Conservation (phyloP, 1,284 basidiomycete genomes). For the Rhodofomes roseus region DNA sequence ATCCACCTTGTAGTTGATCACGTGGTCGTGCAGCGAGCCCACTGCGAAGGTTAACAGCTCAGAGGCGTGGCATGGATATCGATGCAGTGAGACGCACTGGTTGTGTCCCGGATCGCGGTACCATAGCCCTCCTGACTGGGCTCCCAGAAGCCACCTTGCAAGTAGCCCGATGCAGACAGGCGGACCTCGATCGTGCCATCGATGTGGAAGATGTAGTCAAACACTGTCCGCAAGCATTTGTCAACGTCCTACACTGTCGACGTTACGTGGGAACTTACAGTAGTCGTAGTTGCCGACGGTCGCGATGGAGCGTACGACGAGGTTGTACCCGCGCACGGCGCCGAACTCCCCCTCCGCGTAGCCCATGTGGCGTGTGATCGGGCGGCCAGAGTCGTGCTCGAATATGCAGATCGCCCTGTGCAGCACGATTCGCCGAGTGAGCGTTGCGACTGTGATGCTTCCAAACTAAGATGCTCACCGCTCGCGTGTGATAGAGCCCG, state of each 20-base stretch:
- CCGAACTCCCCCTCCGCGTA: conserved; percentile 49
- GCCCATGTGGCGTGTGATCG: conserved; percentile 57
- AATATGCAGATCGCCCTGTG: conserved; percentile 58
- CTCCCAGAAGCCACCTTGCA: conserved; percentile 61
- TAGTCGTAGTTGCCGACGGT: conserved; percentile 67
- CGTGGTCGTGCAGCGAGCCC: conserved; percentile 69
- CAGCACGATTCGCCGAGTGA: not conserved
- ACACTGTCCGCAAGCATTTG: conserved; percentile 32
- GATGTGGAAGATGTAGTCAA: conserved; percentile 64
- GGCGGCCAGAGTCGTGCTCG: conserved; percentile 54
- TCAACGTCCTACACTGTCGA: too few species aligned
- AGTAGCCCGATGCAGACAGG: conserved; percentile 63
- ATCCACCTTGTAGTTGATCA: conserved; percentile 65
- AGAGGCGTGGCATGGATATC: not conserved
- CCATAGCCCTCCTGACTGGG: conserved; percentile 49
- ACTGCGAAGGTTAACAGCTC: conserved; percentile 30
- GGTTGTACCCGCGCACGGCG: conserved; percentile 55
- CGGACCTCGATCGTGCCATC: conserved; percentile 66
- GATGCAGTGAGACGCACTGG: conserved; percentile 34
- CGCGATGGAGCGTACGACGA: conserved; percentile 52
- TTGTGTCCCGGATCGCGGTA: conserved; percentile 49
- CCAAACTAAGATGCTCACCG: conserved; percentile 7
- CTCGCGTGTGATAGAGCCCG: conserved; percentile 40
- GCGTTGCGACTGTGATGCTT: too few species aligned
- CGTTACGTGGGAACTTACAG: too few species aligned